Evolutionary conservation across 768 basidiomycete species (phyloP).

Genomic region (Auriscalpium microsporum): DNA sequence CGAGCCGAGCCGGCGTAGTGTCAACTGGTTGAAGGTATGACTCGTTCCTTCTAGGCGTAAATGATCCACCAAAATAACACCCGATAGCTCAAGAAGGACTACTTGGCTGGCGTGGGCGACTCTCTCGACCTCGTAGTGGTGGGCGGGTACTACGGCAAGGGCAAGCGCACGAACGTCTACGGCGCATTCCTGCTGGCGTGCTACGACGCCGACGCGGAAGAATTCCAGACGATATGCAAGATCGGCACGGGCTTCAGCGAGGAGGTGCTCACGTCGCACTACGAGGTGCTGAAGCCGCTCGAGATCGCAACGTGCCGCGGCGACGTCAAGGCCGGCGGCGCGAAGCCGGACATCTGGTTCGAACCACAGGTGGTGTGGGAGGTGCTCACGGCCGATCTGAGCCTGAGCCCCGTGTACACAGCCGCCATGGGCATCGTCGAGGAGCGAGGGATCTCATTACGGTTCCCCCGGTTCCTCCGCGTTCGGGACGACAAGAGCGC

Average conservation of each 20-base stretch:
- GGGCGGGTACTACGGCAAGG: conserved; percentile 95
- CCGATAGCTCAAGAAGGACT: conserved; percentile 92
- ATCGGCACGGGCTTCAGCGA: conserved; percentile 98
- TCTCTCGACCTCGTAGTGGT: conserved; percentile 97
- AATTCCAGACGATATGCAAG: conserved; percentile 97
- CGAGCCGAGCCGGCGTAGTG: conserved; percentile 89
- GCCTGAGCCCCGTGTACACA: conserved; percentile 93
- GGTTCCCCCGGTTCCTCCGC: conserved; percentile 92
- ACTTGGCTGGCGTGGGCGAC: conserved; percentile 92
- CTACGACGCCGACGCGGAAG: conserved; percentile 89
- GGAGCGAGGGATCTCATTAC: conserved; percentile 86
- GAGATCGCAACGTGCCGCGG: conserved; percentile 63
- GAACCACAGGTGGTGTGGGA: conserved; percentile 98
- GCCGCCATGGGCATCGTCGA: conserved; percentile 90
- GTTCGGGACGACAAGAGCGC: conserved; percentile 88
- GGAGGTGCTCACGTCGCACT: conserved; percentile 74
- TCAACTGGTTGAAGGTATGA: conserved; percentile 94
- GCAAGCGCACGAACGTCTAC: conserved; percentile 95
- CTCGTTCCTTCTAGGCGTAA: neutral
- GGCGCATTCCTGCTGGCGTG: conserved; percentile 97
- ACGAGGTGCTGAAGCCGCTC: conserved; percentile 72
- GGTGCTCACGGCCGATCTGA: conserved; percentile 93
- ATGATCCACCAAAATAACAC: neutral
- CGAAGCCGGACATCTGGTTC: conserved; percentile 97
- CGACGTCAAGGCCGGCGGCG: conserved; percentile 83